phyloP scores from a whole-genome alignment of 1,284 basidiomycete genomes.

The Leucoagaricus sp. region DNA sequence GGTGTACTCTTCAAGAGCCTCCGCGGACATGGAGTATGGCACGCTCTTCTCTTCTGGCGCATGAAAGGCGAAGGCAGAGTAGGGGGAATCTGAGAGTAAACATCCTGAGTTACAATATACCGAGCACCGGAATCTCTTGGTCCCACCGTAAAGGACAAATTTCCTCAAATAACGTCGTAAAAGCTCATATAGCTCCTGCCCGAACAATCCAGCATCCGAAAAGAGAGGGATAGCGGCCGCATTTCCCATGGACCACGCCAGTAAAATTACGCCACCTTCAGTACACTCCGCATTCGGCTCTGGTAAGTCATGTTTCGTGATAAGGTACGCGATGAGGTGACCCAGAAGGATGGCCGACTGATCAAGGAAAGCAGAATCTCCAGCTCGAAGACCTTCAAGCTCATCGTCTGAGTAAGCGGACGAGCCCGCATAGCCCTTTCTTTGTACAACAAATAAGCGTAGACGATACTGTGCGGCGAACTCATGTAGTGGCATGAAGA shows the following conservation, averaged over 20 bases:
- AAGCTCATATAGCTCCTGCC: conserved; percentile 20
- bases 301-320: conserved; percentile 27
- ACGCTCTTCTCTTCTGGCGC: conserved; percentile 15
- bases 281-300: conserved; percentile 23
- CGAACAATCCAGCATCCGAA: conserved; percentile 23
- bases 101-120: no score
- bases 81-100: conserved; percentile 36
- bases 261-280: conserved; percentile 30
- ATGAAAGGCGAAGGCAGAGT: conserved; percentile 26
- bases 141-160: conserved; percentile 35
- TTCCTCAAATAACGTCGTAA: conserved; percentile 29
- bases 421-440: conserved; percentile 35
- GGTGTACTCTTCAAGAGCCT: conserved; percentile 23
- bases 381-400: conserved; percentile 27
- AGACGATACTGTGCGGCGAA: conserved; percentile 25
- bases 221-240: conserved; percentile 29
- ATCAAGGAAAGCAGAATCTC: conserved; percentile 28
- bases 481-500: conserved; percentile 26
- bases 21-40: conserved; percentile 23
- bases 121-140: no score
- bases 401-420: conserved; percentile 32
- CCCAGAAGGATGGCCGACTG: conserved; percentile 24
- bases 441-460: conserved; percentile 30
- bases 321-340: conserved; percentile 28
- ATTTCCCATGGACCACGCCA: conserved; percentile 37